Percentiles rank a stretch among this genome's conserved stretches.
These are phyloP conservation scores for Carex littledalei DNA, from an alignment of 176 grass and related monocot genomes.

Conservation along the genomic window DNA sequence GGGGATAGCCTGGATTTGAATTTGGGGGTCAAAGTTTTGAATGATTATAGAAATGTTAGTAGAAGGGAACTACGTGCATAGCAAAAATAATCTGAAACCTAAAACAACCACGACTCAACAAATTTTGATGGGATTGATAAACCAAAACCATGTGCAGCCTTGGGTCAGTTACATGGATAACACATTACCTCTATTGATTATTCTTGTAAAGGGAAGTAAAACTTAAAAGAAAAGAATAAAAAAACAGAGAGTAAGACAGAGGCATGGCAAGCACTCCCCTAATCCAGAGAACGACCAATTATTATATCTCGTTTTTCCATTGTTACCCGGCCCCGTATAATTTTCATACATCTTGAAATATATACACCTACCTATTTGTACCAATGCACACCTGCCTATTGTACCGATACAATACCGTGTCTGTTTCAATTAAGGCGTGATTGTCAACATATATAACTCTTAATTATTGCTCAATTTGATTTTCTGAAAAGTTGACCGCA, in stretches of 20 bases:
- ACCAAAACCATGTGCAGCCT: constrained; percentile 15
- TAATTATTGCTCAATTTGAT: too few species aligned
- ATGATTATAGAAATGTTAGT: background rate
- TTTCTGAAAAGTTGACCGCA: too few species aligned
- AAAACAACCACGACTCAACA: background rate
- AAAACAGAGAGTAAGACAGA: background rate
- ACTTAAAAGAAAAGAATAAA: background rate
- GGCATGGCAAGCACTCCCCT: background rate
- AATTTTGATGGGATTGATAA: background rate
- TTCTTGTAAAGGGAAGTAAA: background rate
- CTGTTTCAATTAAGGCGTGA: too few species aligned
- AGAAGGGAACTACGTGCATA: constrained; percentile 12
- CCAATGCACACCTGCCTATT: too few species aligned
- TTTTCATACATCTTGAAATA: too few species aligned
- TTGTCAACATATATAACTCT: too few species aligned
- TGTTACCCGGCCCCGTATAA: background rate
- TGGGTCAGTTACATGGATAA: background rate
- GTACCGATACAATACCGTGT: too few species aligned
- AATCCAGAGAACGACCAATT: background rate
- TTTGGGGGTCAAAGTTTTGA: background rate
- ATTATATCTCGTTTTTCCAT: background rate
- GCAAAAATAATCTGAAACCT: constrained; percentile 14
- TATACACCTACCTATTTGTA: too few species aligned
- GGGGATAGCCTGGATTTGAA: background rate
- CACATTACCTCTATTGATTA: background rate